Evolutionary conservation across 2,329 filamentous ascomycete genomes (phyloP), one percentile per base, ranked within the genome.

Genomic region (Aureobasidium melanogenum): DNA sequence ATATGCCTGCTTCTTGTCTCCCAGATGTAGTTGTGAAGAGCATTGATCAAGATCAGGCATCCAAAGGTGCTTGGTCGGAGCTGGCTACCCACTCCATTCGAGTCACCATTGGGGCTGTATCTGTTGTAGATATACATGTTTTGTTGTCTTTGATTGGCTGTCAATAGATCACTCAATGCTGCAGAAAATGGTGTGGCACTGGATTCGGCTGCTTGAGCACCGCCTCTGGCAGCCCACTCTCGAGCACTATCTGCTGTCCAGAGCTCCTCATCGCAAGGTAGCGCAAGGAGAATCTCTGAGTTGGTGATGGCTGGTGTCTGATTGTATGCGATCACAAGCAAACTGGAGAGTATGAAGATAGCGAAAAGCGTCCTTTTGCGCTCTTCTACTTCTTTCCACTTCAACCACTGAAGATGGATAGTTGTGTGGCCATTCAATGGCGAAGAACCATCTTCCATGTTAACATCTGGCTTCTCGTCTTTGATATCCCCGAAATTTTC

Each of bases 21-120:
- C 94, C 94, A 97, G 47, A 97, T 97, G 73, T 96, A 97, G 68
- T 97, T 97, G 76, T 97, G 94, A 26, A 97, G 80, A 3, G 94
- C 92, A 70, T 96, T 93, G 71, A 97, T 97, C 64, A 99, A 77
- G 6, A 97, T 83, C 32, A 97, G 80, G 71, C 91, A 96, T 9
- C 93, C 94, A 72, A 96, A 96, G 0, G 91, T 92, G 75, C 93
- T 97, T 0, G 91, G 91, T 66, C 84, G 85, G 51, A 94, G 79
- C 36, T 90, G 85, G 58, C 79, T 85, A 65, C 82, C 78, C 3
- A 64, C 61, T 46, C 28, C 54, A 15, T 58, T 47, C 8, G 36
- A 26, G 22, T 68, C 65, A 15, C 62, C 64, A 28, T 64, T 63
- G 34, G 67, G 65, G 26, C 66, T 60, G 55, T 60, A 58, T 39